Base-by-base conservation (phyloP, 306 rosid species). In the Prunus davidiana region DNA sequence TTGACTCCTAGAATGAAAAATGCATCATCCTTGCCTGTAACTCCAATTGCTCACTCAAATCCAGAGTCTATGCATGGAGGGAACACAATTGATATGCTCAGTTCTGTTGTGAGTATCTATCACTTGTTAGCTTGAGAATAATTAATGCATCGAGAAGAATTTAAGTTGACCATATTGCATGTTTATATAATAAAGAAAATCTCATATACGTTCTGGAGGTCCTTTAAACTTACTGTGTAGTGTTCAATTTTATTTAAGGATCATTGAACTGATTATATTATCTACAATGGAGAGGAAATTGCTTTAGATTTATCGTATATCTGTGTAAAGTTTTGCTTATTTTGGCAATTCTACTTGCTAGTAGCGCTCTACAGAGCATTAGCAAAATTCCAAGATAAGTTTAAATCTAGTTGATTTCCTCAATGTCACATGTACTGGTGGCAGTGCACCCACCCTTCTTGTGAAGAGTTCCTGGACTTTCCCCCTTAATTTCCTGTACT, bases 41-140 rank as follows among this genome's bases (percentile, higher is more conserved):
- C 89, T 1, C 90, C 97, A 25, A 69, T 80, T 50, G 56, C 93
- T 56, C 89, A 82, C 56, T 91, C 93, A 58, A 86, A 83, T 80
- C 91, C 88, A 41, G 93, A 65, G 81, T 88, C 86, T 49, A 60
- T 81, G 66, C 90, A 89, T 79, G 94, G 93, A 64, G 83, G 86
- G 61, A 80, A 72, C 84, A 16, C 54, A 20, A 54, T 9, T 71
- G 80, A 54, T 75, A 54, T 77, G 25, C 77, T 71, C 62, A 60
- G 74, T 65, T 50, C 73, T 55, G 45, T 38, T 79, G 88, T 90
- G 74, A 79, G 93, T 90, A 79, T 50, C 30, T 8, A 20, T 71
- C 69, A 41, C 65, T 64, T 71, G 51, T 38, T 57, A 71, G 24
- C 52, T 58, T 86, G 46, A 55, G 64, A 74, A 34, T 72, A 19